These are phyloP conservation scores for Coccomyxa subellipsoidea DNA, from an alignment of 163 green algal genomes.

Conservation along the genomic window DNA sequence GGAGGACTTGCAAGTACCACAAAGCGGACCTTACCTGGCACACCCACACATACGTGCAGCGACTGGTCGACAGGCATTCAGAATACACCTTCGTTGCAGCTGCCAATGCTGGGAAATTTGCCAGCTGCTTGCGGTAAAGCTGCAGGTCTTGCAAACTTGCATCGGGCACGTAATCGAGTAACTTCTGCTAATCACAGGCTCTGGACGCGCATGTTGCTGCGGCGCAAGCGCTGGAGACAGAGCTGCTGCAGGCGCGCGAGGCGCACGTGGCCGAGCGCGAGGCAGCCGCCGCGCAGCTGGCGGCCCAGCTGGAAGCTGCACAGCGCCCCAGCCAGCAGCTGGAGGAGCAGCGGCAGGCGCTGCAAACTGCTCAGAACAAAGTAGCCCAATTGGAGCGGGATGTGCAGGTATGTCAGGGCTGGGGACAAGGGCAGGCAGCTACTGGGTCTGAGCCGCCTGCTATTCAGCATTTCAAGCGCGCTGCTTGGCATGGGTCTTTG, in stretches of 20 bases:
- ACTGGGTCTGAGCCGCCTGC: no score
- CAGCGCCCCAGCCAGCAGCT: background rate
- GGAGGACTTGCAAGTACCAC: background rate
- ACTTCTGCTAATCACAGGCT: background rate
- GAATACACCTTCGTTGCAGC: background rate
- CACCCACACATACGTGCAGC: background rate
- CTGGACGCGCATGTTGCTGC: background rate
- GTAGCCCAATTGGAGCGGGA: background rate
- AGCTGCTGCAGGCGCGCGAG: background rate
- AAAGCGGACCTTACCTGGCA: background rate
- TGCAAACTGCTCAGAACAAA: background rate
- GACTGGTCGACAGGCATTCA: background rate
- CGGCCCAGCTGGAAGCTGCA: slow-evolving; percentile 10
- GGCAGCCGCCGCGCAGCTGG: background rate
- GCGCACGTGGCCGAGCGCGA: background rate
- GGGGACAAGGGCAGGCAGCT: no score
- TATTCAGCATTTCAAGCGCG: no score
- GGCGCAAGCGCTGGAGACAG: background rate
- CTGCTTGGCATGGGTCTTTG: no score
- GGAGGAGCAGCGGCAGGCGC: background rate
- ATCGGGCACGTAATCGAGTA: no score
- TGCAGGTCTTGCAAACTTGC: no score
- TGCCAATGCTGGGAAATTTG: background rate
- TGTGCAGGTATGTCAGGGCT: background rate
- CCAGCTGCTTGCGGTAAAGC: background rate